phyloP scores from a whole-genome alignment of 129 eudicot species.

The carrot (Daucus carota) region DNA sequence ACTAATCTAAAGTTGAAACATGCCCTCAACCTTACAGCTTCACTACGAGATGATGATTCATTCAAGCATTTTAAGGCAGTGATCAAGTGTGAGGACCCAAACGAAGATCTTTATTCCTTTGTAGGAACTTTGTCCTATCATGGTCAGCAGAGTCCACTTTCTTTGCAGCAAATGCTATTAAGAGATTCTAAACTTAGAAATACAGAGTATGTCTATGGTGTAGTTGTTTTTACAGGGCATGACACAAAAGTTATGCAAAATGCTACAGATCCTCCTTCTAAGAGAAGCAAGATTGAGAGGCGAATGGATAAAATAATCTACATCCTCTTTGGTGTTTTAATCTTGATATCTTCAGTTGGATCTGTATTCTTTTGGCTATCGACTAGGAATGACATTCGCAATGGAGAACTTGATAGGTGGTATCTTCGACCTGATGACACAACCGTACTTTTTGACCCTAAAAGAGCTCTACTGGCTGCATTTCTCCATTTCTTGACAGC shows the following conservation, averaged over 20 bases:
- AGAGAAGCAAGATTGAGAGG: slow-evolving; percentile 81
- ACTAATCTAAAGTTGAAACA: slow-evolving; percentile 88
- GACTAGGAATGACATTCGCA: slow-evolving; percentile 45
- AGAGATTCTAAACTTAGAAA: slow-evolving; percentile 91
- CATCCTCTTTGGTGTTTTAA: slow-evolving; percentile 58
- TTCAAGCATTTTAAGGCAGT: slow-evolving; percentile 60
- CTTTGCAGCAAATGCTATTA: slow-evolving; percentile 73
- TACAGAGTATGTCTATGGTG: slow-evolving; percentile 71
- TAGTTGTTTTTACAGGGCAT: slow-evolving; percentile 81
- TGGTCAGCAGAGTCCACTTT: slow-evolving; percentile 48
- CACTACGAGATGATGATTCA: slow-evolving; percentile 46
- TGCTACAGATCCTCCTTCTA: slow-evolving; percentile 93
- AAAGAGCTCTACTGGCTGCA: slow-evolving; percentile 65
- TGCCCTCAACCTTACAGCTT: slow-evolving; percentile 68
- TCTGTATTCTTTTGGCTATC: slow-evolving; percentile 73
- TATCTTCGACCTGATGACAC: slow-evolving; percentile 75
- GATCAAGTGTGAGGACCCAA: slow-evolving; percentile 93
- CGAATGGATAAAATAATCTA: slow-evolving; percentile 83
- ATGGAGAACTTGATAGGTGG: slow-evolving; percentile 61
- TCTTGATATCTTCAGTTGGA: slow-evolving; percentile 58
- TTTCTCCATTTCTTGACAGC: slow-evolving; percentile 76
- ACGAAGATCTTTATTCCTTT: slow-evolving; percentile 81
- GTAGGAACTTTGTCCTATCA: slow-evolving; percentile 56
- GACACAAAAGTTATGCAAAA: slow-evolving; percentile 98
- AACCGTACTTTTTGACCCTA: slow-evolving; percentile 60